Evolutionary conservation across 345 rosid species (phyloP), one percentile per base, ranked within the genome.

Genomic region (Citrus sp.): DNA sequence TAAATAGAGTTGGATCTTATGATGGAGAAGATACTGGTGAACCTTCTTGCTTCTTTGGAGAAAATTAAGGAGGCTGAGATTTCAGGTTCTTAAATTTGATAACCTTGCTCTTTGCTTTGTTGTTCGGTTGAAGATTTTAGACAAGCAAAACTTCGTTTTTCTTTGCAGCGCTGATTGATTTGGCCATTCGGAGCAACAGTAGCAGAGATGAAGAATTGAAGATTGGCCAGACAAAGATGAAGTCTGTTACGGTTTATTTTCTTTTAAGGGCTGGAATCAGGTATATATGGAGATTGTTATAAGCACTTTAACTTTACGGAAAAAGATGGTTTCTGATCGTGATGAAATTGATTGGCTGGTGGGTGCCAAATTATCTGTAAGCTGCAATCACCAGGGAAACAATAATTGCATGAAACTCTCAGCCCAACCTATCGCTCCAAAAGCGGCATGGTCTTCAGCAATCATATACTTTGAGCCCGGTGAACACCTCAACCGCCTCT

Each of bases 151-250:
- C 63, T 68, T 40, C 1, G 2, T 67, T 32, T 3, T 62, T 61
- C 56, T 46, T 75, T 7, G 64, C 89, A 92, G 98, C 98, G 81
- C 88, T 94, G 14, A 88, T 96, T 76, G 98, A 91, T 78, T 81
- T 96, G 84, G 97, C 98, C 27, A 90, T 94, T n/a, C 80, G 0
- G 81, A 89, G 88, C 79, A 91, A 92, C 89, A 82, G 92, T 70
- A 98, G 98, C 35, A 93, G 98, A 65, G 98, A 96, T 81, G 98
- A 96, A 86, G 46, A 40, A 94, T 94, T 86, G 46, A 94, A 96
- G 88, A 96, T 97, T 85, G 99, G 99, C 75, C 97, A 96, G 87
- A 96, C 99, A 80, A 96, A 96, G 91, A 96, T 96, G 95, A 94
- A 94, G 73, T 93, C 98, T 13, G 95, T 92, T 3, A 84, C 91